Percentiles rank a stretch among this genome's conserved stretches.
phyloP scores from a whole-genome alignment of 176 grass and related monocot genomes.

The Puccinellia tenuiflora region DNA sequence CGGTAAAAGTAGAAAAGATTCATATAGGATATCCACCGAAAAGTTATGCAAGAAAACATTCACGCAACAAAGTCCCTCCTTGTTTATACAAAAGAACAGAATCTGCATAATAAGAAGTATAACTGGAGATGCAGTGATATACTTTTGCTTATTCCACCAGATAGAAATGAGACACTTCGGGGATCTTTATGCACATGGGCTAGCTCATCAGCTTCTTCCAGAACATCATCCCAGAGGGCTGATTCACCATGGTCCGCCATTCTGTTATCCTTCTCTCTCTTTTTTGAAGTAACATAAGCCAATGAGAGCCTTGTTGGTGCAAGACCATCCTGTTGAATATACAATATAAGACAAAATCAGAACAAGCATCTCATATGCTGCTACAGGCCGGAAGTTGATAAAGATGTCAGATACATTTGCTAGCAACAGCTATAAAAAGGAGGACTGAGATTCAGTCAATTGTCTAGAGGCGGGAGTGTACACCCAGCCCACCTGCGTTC shows the following conservation, averaged over 20 bases:
- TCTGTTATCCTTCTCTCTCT: conserved; percentile 16
- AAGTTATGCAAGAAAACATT: not conserved
- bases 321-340: conserved; percentile 23
- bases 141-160: conserved; percentile 33
- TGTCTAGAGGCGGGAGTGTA: not conserved
- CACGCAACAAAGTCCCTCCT: not conserved
- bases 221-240: conserved; percentile 32
- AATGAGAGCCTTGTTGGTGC: conserved; percentile 30
- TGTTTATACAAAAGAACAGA: not conserved
- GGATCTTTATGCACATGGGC: conserved; percentile 20
- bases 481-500: not conserved
- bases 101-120: not conserved
- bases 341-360: not conserved
- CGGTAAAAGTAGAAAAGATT: not conserved
- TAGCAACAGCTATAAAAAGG: not conserved
- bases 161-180: conserved; percentile 1
- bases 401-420: not conserved
- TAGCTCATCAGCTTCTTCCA: conserved; percentile 47
- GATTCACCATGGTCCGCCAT: conserved; percentile 21
- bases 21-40: not conserved
- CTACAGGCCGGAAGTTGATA: not conserved
- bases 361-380: not conserved
- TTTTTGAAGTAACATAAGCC: conserved; percentile 10
- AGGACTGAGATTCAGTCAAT: not conserved
- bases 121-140: conserved; percentile 8